Conservation (phyloP, 768 basidiomycete species). For the Phanerodontia chrysosporium region DNA sequence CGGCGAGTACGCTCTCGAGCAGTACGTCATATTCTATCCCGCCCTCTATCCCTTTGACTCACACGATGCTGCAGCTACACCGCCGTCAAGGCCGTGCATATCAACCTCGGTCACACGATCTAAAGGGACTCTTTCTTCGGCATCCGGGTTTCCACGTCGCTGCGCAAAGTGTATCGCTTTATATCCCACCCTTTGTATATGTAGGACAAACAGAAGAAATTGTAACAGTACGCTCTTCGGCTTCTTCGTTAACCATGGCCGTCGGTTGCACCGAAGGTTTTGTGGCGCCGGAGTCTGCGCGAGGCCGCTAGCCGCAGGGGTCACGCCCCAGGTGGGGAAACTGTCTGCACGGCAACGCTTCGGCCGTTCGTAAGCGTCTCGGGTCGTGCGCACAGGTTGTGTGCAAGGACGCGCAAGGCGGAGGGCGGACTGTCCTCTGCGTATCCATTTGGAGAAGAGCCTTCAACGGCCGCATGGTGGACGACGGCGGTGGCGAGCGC, state of each 20-base stretch:
- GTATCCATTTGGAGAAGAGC: too few species aligned
- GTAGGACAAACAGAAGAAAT: neutral
- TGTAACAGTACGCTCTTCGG: neutral
- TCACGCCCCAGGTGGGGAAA: too few species aligned
- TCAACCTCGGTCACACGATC: conserved; percentile 42
- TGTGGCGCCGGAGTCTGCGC: too few species aligned
- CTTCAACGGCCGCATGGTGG: too few species aligned
- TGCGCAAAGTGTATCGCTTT: neutral
- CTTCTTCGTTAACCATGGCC: neutral
- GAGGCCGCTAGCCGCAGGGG: too few species aligned
- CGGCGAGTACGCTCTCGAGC: conserved; percentile 70
- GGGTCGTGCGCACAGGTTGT: too few species aligned
- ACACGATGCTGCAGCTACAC: conserved; percentile 48
- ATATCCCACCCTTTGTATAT: neutral
- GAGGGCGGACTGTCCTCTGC: too few species aligned
- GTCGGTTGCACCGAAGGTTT: too few species aligned
- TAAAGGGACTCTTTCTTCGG: neutral
- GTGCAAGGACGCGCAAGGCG: too few species aligned
- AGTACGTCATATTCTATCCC: conserved; percentile 33
- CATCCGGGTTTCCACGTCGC: neutral
- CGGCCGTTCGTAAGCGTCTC: too few species aligned
- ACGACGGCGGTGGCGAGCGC: too few species aligned
- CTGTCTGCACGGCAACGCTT: too few species aligned
- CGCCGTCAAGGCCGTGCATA: conserved; percentile 66
- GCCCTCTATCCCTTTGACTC: conserved; percentile 15